These are phyloP conservation scores for Baorangia bicolor DNA, from an alignment of 768 basidiomycete genomes.

Conservation along the genomic window DNA sequence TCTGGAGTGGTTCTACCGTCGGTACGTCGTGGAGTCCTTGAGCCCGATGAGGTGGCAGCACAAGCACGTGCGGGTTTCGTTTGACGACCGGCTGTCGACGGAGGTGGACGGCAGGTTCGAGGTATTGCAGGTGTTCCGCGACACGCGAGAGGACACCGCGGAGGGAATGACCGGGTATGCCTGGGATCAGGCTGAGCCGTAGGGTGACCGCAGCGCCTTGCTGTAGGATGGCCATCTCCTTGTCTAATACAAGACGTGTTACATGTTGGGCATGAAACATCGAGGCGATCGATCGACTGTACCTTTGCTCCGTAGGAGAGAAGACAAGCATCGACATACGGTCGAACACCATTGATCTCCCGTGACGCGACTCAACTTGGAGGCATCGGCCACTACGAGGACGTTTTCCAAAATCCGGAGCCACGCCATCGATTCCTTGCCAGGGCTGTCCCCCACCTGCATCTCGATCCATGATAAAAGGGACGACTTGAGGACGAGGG, in stretches of 20 bases:
- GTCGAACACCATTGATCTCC: conserved; percentile 60
- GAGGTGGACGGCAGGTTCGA: conserved; percentile 27
- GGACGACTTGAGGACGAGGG: conserved; percentile 68
- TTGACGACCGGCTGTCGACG: neutral
- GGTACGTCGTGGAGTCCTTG: conserved; percentile 38
- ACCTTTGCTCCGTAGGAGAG: conserved; percentile 18
- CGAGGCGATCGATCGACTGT: neutral
- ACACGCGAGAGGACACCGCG: conserved; percentile 32
- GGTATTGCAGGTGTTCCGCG: conserved; percentile 25
- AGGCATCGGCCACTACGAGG: conserved; percentile 45
- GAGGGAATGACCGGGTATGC: conserved; percentile 26
- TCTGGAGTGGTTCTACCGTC: conserved; percentile 27
- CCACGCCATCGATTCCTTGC: conserved; percentile 57
- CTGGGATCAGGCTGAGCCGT: conserved; percentile 38
- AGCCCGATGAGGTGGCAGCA: conserved; percentile 34
- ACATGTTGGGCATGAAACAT: too few relatives aligned
- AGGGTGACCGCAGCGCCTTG: conserved; percentile 34
- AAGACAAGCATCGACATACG: conserved; percentile 50
- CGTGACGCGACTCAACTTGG: conserved; percentile 54
- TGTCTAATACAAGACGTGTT: conserved; percentile 11
- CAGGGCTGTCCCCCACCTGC: conserved; percentile 41
- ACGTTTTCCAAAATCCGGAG: conserved; percentile 66
- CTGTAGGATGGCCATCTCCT: conserved; percentile 15
- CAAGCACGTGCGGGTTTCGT: conserved; percentile 3
- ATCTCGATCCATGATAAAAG: conserved; percentile 83